phyloP scores from a whole-genome alignment of 306 rosid species.

The Cucumis sativus region DNA sequence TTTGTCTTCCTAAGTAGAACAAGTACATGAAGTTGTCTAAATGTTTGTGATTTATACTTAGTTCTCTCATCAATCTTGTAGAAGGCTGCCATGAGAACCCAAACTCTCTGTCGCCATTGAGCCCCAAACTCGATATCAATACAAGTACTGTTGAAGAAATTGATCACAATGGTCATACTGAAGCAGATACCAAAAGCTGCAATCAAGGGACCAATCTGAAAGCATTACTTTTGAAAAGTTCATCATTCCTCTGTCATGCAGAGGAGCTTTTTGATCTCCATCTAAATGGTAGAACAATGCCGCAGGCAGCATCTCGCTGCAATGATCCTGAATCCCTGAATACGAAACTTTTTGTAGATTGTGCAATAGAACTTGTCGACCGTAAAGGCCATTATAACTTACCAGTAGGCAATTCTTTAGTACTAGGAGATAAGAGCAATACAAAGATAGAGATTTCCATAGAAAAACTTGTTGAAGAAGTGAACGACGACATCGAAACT shows the following conservation, averaged over 20 bases:
- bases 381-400: conserved; percentile 29
- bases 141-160: conserved; percentile 19
- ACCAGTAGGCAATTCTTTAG: conserved; percentile 25
- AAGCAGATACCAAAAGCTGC: conserved; percentile 3
- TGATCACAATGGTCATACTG: conserved; percentile 1
- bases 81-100: conserved; percentile 23
- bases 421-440: conserved; percentile 21
- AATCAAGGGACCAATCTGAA: conserved; percentile 19
- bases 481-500: conserved; percentile 29
- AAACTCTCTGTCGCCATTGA: conserved; percentile 20
- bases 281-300: conserved; percentile 20
- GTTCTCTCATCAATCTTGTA: conserved; percentile 16
- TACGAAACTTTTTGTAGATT: conserved; percentile 34
- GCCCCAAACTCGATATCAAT: conserved; percentile 15
- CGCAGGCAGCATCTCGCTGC: conserved; percentile 16
- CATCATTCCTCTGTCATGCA: conserved; percentile 47
- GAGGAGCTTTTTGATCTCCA: conserved; percentile 48
- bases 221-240: conserved; percentile 42
- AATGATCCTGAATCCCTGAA: conserved; percentile 11
- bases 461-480: conserved; percentile 45
- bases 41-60: conserved; percentile 6
- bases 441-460: conserved; percentile 29
- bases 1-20: neutral
- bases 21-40: neutral
- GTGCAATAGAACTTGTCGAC: conserved; percentile 57